phyloP scores from a whole-genome alignment of 1,139 yeast genomes.

The Pichia sp. region DNA sequence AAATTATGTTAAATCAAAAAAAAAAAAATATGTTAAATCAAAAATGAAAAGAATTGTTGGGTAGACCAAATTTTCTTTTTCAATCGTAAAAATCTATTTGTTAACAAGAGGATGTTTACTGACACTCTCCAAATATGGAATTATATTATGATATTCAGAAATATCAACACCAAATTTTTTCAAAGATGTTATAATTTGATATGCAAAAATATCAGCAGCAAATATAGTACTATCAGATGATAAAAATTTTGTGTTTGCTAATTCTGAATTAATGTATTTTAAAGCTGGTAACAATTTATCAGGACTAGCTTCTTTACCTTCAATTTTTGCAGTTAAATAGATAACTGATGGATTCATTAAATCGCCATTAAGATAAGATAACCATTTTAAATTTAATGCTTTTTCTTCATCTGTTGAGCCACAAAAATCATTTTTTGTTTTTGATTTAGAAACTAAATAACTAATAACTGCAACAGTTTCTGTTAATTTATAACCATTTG shows the following conservation, averaged over 20 bases:
- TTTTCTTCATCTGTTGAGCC: constrained; percentile 22
- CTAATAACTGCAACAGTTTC: too few species aligned
- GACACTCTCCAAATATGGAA: not conserved
- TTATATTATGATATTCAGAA: not conserved
- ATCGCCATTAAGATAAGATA: constrained; percentile 27
- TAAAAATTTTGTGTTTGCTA: not conserved
- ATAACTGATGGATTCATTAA: constrained; percentile 10
- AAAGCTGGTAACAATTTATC: not conserved
- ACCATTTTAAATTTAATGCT: constrained; percentile 27
- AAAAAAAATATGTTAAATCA: too few species aligned
- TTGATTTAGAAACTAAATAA: too few species aligned
- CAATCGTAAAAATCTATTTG: too few species aligned
- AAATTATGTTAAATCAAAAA: too few species aligned
- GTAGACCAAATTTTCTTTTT: too few species aligned
- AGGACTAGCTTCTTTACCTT: not conserved
- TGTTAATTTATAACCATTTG: too few species aligned
- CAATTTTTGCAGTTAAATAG: not conserved
- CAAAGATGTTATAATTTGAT: not conserved
- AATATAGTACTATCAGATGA: not conserved
- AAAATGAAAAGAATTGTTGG: too few species aligned
- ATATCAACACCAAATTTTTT: not conserved
- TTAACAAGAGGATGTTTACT: not conserved
- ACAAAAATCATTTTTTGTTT: too few species aligned
- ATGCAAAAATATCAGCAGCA: not conserved
- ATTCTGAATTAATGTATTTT: not conserved